A percentile compares a stretch with the other conserved stretches of the same genome.
Evolutionary conservation across 805 yeast genomes (phyloP).

Genomic region (Saccharomyces mikatae): DNA sequence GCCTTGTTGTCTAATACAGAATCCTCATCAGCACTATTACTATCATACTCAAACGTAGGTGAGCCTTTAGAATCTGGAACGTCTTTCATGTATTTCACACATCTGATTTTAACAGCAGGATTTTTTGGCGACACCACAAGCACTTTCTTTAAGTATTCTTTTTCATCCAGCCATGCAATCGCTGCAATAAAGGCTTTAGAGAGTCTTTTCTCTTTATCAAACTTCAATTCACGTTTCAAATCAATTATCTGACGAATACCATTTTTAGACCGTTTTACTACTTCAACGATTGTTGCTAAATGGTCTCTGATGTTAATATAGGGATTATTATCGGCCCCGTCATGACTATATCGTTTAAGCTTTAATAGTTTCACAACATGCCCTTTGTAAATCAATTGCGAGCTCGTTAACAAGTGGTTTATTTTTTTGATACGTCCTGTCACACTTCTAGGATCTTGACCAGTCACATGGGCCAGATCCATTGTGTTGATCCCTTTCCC

Average conservation of each 20-base stretch:
- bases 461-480: conserved; percentile 46
- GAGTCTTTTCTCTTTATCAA: conserved; percentile 35
- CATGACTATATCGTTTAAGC: conserved; percentile 38
- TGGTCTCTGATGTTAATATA: conserved; percentile 25
- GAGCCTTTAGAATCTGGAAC: conserved; percentile 22
- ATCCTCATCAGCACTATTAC: conserved; percentile 23
- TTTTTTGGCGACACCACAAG: conserved; percentile 42
- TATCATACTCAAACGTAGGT: conserved; percentile 21
- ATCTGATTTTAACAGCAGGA: conserved; percentile 41
- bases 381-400: conserved; percentile 34
- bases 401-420: conserved; percentile 41
- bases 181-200: conserved; percentile 43
- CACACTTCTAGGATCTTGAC: conserved; percentile 65
- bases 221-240: conserved; percentile 49
- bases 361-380: conserved; percentile 48
- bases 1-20: conserved; percentile 24
- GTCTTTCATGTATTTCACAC: conserved; percentile 38
- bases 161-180: conserved; percentile 37
- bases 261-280: conserved; percentile 51
- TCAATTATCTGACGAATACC: conserved; percentile 54
- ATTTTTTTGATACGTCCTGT: conserved; percentile 54
- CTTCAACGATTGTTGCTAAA: conserved; percentile 35
- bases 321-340: conserved; percentile 11
- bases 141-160: conserved; percentile 42
- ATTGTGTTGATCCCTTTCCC: conserved; percentile 51